Base-by-base conservation (phyloP, 164 flowering plant species). In the Annona cherimola region DNA sequence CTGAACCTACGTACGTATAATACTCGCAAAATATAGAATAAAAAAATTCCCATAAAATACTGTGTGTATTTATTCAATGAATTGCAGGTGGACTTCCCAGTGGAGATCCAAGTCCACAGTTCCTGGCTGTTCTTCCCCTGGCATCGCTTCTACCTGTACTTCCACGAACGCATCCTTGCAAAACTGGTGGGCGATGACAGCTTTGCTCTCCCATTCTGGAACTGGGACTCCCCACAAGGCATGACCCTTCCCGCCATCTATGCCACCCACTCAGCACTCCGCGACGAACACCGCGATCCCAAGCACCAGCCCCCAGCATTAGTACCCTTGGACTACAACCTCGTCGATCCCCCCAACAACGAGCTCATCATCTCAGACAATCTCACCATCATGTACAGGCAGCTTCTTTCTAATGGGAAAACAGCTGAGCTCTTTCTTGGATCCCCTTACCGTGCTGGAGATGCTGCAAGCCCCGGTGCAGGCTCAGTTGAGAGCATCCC, bases 301-400 rank as follows among this genome's bases (percentile, higher is more conserved):
- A 20, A 18, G 0, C 89, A 88, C 71, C 70, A 55, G 54, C 84
- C 87, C 0, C 85, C 90, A 2, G 44, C 76, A 0, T 5, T 83
- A 5, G 8, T 83, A 4, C 88, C 86, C 67, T 81, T 88, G 26
- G 82, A 81, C 64, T 88, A 65, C 79, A 76, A 76, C 39, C 79
- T 79, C 0, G 20, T 6, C 0, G 91, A 85, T 35, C 42, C 57
- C 2, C 45, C 18, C 3, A 55, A 76, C 0, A 45, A 64, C 0
- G 61, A 67, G 0, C 73, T 74, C 0, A 84, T 74, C 5, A 14
- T 82, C 3, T 11, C 69, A 0, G 72, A 69, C 67, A 89, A 89
- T 59, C 79, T 88, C 9, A 66, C 75, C 1, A 61, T 85, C 6
- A 89, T 89, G 89, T 86, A 87, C 71, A 61, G 86, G 61, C 84